Conservation (phyloP, 108 stramenopile genomes). For the Cylindrotheca closterium region DNA sequence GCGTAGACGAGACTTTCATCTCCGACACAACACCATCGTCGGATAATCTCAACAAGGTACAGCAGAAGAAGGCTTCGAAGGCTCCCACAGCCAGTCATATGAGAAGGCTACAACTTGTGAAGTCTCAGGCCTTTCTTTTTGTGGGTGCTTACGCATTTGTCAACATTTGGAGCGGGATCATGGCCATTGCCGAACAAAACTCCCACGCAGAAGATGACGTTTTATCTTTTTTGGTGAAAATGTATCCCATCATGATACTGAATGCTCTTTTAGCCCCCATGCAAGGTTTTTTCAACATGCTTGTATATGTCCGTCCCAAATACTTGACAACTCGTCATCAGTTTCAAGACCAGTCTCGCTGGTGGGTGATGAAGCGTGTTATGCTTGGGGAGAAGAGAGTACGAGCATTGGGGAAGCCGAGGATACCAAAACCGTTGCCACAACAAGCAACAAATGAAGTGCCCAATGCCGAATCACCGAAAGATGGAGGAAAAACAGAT, state of each 20-base stretch:
- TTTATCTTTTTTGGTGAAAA: background rate
- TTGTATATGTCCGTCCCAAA: slow-evolving; percentile 49
- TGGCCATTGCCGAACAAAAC: background rate
- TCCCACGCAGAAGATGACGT: background rate
- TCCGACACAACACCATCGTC: background rate
- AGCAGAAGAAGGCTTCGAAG: background rate
- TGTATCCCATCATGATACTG: slow-evolving; percentile 10
- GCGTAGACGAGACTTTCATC: background rate
- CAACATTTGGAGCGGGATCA: background rate
- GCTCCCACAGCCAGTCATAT: background rate
- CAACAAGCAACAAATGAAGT: background rate
- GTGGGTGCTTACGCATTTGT: slow-evolving; percentile 1
- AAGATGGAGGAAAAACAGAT: background rate
- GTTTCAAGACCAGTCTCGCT: slow-evolving; percentile 2
- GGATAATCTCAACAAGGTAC: background rate
- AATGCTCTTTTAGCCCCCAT: slow-evolving; percentile 22
- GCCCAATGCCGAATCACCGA: background rate
- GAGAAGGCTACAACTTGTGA: background rate
- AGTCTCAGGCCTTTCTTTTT: slow-evolving; percentile 8
- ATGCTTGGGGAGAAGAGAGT: background rate
- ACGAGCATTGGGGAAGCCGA: background rate
- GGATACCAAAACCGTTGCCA: background rate
- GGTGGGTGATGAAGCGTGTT: background rate
- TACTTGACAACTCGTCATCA: slow-evolving; percentile 31
- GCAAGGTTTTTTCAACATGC: slow-evolving; percentile 47